Evolutionary conservation across 441 rosid species (phyloP).

Genomic region (Theobroma grandiflorum): DNA sequence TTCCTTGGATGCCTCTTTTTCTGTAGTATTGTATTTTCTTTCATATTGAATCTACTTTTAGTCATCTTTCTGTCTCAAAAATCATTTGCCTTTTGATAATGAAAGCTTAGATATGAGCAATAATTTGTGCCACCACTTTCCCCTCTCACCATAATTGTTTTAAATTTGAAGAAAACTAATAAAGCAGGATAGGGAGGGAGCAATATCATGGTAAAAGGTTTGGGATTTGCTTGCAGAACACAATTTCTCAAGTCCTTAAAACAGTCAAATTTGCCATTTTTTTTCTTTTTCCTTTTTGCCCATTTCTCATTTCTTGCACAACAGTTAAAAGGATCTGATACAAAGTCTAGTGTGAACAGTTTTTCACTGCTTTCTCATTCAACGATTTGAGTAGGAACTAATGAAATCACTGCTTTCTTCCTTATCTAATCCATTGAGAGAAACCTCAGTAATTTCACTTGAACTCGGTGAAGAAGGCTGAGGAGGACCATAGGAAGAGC

Average conservation of each 20-base stretch:
- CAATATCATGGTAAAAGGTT: slow-evolving; percentile 10
- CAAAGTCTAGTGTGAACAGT: not conserved
- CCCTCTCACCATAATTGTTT: slow-evolving; percentile 32
- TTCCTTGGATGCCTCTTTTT: slow-evolving; percentile 39
- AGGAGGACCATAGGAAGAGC: slow-evolving; percentile 31
- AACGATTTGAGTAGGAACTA: not conserved
- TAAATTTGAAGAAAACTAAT: not conserved
- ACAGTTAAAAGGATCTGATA: slow-evolving; percentile 3
- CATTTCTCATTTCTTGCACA: slow-evolving; percentile 18
- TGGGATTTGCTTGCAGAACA: slow-evolving; percentile 37
- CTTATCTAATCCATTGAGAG: slow-evolving; percentile 31
- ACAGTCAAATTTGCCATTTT: slow-evolving; percentile 15
- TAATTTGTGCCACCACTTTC: slow-evolving; percentile 25
- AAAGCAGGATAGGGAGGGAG: slow-evolving; percentile 11
- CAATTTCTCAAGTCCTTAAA: slow-evolving; percentile 25
- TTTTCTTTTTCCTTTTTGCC: not conserved
- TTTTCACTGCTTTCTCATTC: slow-evolving; percentile 28
- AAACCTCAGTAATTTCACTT: slow-evolving; percentile 30
- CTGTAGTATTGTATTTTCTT: not conserved
- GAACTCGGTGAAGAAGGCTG: slow-evolving; percentile 34
- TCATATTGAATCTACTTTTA: slow-evolving; percentile 22
- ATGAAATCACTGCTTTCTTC: slow-evolving; percentile 21
- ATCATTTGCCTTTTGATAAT: slow-evolving; percentile 36
- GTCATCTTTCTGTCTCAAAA: slow-evolving; percentile 30
- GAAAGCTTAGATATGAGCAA: slow-evolving; percentile 35